These are phyloP conservation scores for Arachis hypogaea DNA, from an alignment of 306 rosid species.

Conservation along the genomic window DNA sequence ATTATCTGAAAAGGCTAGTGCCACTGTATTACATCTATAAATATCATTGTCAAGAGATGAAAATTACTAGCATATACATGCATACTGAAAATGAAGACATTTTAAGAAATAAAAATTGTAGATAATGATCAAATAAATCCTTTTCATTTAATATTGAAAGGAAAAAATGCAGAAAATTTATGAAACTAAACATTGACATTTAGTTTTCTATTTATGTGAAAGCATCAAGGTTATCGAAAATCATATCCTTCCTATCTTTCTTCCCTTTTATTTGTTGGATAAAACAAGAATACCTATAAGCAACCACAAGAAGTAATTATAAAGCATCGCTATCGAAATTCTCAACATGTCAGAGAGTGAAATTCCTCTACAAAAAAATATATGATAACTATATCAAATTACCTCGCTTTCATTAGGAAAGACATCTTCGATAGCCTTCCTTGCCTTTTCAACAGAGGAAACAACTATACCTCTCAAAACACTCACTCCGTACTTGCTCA, in stretches of 20 bases:
- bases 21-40: too few species aligned
- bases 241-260: too few species aligned
- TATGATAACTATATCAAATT: neutral
- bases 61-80: too few species aligned
- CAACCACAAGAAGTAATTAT: too few species aligned
- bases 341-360: too few species aligned
- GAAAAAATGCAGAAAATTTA: neutral
- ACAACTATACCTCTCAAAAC: slow-evolving; percentile 57
- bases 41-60: too few species aligned
- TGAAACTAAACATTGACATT: neutral
- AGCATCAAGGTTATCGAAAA: neutral
- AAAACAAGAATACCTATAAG: too few species aligned
- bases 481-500: slow-evolving; percentile 85
- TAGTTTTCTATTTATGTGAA: neutral
- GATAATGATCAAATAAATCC: neutral
- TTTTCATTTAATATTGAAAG: neutral
- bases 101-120: slow-evolving; percentile 12
- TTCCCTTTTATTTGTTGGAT: too few species aligned
- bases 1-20: too few species aligned
- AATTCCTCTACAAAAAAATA: too few species aligned
- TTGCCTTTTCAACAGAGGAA: slow-evolving; percentile 51
- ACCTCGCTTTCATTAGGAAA: slow-evolving; percentile 65
- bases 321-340: too few species aligned
- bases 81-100: neutral
- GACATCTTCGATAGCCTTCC: slow-evolving; percentile 51